phyloP scores from a whole-genome alignment of 768 basidiomycete genomes.

The Pleurotus djamor region DNA sequence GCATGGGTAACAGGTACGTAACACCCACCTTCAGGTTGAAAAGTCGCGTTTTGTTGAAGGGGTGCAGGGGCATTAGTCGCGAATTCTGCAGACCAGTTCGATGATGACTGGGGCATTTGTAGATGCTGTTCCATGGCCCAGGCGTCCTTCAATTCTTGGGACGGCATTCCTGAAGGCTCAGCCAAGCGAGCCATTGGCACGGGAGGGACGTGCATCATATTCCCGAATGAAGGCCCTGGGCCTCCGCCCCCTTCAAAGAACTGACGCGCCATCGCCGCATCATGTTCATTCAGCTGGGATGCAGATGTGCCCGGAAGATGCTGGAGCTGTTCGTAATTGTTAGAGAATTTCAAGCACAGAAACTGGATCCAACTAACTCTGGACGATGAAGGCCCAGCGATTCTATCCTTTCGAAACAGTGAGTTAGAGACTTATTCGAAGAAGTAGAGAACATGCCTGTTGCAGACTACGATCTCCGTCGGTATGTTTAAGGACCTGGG shows the following conservation, averaged over 20 bases:
- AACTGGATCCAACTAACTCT: constrained; percentile 39
- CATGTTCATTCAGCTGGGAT: constrained; percentile 54
- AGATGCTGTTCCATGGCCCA: constrained; percentile 52
- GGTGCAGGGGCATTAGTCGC: constrained; percentile 21
- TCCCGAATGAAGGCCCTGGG: constrained; percentile 26
- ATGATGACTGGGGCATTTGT: constrained; percentile 28
- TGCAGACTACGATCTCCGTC: constrained; percentile 88
- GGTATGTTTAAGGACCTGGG: constrained; percentile 87
- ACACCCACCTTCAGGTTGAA: constrained; percentile 35
- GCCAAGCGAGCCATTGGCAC: constrained; percentile 26
- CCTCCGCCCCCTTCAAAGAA: constrained; percentile 59
- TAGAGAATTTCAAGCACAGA: background rate
- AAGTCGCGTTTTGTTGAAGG: constrained; percentile 30
- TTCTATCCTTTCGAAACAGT: constrained; percentile 55
- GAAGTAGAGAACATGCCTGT: constrained; percentile 43
- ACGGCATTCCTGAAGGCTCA: constrained; percentile 24
- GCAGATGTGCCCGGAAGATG: constrained; percentile 65
- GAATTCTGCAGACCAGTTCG: constrained; percentile 64
- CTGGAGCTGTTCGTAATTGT: constrained; percentile 50
- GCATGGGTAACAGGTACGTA: background rate
- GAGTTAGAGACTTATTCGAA: constrained; percentile 15
- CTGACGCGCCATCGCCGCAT: constrained; percentile 72
- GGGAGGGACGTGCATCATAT: constrained; percentile 29
- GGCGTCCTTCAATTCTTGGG: constrained; percentile 41
- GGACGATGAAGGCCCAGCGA: constrained; percentile 71